phyloP scores from a whole-genome alignment of 2,329 filamentous ascomycete genomes.

The Daldinia sp. region DNA sequence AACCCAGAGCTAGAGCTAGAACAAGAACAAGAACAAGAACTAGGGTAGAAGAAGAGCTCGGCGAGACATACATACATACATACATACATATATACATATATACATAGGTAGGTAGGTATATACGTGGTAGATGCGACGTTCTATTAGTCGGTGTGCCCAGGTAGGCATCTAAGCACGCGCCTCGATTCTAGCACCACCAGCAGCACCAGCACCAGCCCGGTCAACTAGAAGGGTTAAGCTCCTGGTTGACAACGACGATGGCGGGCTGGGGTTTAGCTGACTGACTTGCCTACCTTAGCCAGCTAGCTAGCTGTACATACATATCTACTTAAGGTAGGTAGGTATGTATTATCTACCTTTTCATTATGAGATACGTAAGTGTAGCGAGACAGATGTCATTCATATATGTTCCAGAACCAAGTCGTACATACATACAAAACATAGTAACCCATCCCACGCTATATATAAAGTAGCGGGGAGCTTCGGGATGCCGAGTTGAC shows the following conservation, averaged over 20 bases:
- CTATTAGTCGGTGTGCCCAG: not conserved
- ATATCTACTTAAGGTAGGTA: not conserved
- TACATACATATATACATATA: not conserved
- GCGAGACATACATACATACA: conserved; percentile 1
- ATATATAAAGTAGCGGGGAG: not conserved
- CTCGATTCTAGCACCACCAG: not conserved
- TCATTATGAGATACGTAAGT: not conserved
- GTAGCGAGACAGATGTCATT: not conserved
- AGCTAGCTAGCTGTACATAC: not conserved
- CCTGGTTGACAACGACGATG: not conserved
- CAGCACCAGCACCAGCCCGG: not conserved
- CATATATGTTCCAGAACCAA: not conserved
- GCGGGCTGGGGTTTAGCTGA: not conserved
- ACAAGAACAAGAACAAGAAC: not conserved
- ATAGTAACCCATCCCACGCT: not conserved
- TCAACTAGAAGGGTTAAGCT: conserved; percentile 11
- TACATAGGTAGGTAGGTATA: not conserved
- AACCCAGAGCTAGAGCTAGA: not conserved
- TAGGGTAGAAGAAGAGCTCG: not conserved
- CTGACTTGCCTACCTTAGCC: too few relatives aligned
- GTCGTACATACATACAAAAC: not conserved
- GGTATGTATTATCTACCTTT: not conserved
- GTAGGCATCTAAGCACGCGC: conserved; percentile 8
- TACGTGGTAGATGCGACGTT: conserved; percentile 3
- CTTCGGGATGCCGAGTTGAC: conserved; percentile 2